Conservation (phyloP, 2,329 filamentous ascomycete genomes). For the Arthrinium puccinioides region DNA sequence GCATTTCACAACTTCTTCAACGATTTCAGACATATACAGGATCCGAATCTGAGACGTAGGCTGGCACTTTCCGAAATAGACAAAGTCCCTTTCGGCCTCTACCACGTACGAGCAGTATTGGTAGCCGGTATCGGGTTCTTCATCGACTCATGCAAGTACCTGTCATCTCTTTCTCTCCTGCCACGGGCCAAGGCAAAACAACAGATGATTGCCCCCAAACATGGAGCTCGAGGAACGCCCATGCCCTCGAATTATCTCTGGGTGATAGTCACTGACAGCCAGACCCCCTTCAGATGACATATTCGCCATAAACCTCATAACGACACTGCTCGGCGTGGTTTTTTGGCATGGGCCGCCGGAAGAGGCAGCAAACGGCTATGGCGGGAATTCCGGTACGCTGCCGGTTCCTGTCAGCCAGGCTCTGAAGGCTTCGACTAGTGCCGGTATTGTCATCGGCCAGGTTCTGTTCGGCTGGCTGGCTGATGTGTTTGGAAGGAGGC, state of each 20-base stretch:
- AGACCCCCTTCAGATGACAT: too few species aligned
- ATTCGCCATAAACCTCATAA: slow-evolving; percentile 72
- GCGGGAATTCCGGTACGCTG: slow-evolving; percentile 46
- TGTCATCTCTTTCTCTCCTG: too few species aligned
- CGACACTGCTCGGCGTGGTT: slow-evolving; percentile 65
- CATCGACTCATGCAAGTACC: slow-evolving; percentile 74
- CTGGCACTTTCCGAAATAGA: slow-evolving; percentile 74
- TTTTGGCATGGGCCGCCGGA: slow-evolving; percentile 53
- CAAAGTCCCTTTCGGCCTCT: slow-evolving; percentile 69
- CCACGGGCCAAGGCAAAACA: too few species aligned
- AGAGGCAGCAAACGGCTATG: slow-evolving; percentile 35
- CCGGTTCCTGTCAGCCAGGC: slow-evolving; percentile 62
- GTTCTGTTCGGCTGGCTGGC: slow-evolving; percentile 71
- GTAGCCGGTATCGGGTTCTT: slow-evolving; percentile 81
- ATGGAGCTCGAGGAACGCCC: too few species aligned
- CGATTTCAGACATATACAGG: slow-evolving; percentile 56
- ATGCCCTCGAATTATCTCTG: too few species aligned
- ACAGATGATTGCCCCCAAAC: too few species aligned
- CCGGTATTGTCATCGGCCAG: slow-evolving; percentile 73
- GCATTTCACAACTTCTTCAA: slow-evolving; percentile 72
- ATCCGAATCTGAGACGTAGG: slow-evolving; percentile 70
- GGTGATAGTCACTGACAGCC: too few species aligned
- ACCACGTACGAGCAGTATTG: slow-evolving; percentile 66
- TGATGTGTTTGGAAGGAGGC: slow-evolving; percentile 67
- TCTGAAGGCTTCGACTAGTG: slow-evolving; percentile 75